A percentile compares a stretch with the other conserved stretches of the same genome.
phyloP scores from a whole-genome alignment of 1,284 basidiomycete genomes.

The Sanghuangporus sanghuang region DNA sequence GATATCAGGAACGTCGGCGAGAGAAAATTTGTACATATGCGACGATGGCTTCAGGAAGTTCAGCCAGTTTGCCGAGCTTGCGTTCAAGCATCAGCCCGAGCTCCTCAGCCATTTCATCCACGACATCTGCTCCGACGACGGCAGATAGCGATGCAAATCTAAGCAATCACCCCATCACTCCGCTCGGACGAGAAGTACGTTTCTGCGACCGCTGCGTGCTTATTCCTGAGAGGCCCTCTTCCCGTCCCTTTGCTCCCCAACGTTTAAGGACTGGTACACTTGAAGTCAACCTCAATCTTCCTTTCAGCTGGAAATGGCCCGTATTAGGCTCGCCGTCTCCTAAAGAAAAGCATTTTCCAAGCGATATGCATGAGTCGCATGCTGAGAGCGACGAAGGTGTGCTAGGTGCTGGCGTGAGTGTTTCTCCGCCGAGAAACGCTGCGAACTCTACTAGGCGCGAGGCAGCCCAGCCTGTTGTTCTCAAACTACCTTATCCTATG shows the following conservation, averaged over 20 bases:
- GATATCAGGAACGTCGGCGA: no score
- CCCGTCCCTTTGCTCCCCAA: neutral
- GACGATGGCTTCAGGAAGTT: neutral
- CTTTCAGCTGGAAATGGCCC: slow-evolving; percentile 8
- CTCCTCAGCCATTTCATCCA: neutral
- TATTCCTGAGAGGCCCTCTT: slow-evolving; percentile 6
- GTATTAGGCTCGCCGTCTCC: neutral
- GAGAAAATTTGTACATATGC: neutral
- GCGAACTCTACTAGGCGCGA: neutral
- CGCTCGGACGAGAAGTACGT: slow-evolving; percentile 5
- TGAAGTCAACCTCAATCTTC: slow-evolving; percentile 1
- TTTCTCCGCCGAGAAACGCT: neutral
- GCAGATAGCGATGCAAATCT: neutral
- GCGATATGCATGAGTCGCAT: neutral
- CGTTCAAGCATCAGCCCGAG: neutral
- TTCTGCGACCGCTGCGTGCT: slow-evolving; percentile 17
- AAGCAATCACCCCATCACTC: neutral
- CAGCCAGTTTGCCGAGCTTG: neutral
- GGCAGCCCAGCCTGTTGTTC: slow-evolving; percentile 4
- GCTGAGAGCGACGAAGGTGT: neutral
- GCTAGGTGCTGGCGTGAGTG: neutral
- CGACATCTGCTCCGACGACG: neutral
- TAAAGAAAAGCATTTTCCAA: slow-evolving; percentile 1
- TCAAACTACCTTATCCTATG: slow-evolving; percentile 18
- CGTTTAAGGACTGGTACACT: slow-evolving; percentile 8